Evolutionary conservation across 495 filamentous ascomycete species (phyloP).

Genomic region (Diplogelasinospora grovesii): DNA sequence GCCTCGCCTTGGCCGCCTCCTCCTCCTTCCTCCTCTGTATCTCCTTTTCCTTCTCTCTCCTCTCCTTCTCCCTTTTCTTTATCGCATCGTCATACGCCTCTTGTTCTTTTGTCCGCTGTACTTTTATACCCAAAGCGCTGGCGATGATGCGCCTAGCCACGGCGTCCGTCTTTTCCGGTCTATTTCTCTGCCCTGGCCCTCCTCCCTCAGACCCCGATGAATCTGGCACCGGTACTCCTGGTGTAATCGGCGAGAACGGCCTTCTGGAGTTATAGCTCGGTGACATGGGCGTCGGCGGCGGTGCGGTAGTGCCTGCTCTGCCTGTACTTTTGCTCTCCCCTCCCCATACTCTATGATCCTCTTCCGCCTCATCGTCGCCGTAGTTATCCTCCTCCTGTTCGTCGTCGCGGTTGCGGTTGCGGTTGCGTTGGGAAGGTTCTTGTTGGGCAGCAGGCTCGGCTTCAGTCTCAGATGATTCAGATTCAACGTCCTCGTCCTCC

Average conservation of each 20-base stretch:
- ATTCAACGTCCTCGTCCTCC: conserved; percentile 64
- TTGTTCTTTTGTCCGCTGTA: conserved; percentile 82
- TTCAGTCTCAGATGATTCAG: too few species aligned
- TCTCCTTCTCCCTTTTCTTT: conserved; percentile 78
- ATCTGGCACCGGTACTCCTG: neutral
- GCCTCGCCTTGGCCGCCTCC: conserved; percentile 64
- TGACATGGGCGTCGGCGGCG: conserved; percentile 57
- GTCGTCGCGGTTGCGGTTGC: too few species aligned
- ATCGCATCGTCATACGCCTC: conserved; percentile 76
- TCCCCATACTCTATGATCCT: neutral
- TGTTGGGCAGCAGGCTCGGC: too few species aligned
- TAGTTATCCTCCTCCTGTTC: conserved; percentile 20
- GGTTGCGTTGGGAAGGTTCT: too few species aligned
- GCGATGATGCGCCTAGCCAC: conserved; percentile 88
- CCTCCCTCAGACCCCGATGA: neutral
- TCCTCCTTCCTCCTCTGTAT: conserved; percentile 54
- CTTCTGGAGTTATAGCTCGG: conserved; percentile 35
- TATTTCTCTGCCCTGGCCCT: conserved; percentile 1
- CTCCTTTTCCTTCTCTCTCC: conserved; percentile 65
- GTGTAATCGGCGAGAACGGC: conserved; percentile 22
- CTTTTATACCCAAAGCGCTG: conserved; percentile 73
- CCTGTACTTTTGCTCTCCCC: conserved; percentile 1
- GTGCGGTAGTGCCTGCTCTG: conserved; percentile 35
- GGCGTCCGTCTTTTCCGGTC: conserved; percentile 89
- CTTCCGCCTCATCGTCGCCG: conserved; percentile 24